Percentiles rank a stretch among this genome's conserved stretches.
Evolutionary conservation across 1,284 basidiomycete genomes (phyloP).

Genomic region (Phellinidium pouzarii): DNA sequence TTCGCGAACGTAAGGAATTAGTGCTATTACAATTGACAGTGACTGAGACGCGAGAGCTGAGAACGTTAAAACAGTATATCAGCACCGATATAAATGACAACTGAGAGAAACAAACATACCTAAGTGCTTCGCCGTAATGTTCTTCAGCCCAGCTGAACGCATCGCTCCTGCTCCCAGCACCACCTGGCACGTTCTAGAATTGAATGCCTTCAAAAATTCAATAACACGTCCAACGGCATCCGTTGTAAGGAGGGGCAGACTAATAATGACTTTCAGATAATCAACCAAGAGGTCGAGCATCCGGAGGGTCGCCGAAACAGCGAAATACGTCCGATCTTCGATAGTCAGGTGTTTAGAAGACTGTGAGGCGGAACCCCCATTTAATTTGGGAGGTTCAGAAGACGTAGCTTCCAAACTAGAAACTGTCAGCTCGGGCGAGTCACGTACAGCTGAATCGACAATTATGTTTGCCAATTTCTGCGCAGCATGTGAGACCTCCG

Average conservation of each 20-base stretch:
- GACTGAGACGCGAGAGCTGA: slow-evolving; percentile 92
- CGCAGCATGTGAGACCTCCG: slow-evolving; percentile 60
- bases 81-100: neutral
- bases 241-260: slow-evolving; percentile 82
- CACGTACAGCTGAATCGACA: slow-evolving; percentile 75
- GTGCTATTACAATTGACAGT: slow-evolving; percentile 88
- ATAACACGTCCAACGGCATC: slow-evolving; percentile 92
- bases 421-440: slow-evolving; percentile 66
- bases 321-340: slow-evolving; percentile 78
- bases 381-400: slow-evolving; percentile 18
- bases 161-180: slow-evolving; percentile 97
- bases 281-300: slow-evolving; percentile 75
- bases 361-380: slow-evolving; percentile 18
- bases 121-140: slow-evolving; percentile 97
- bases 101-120: slow-evolving; percentile 40
- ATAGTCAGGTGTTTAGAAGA: slow-evolving; percentile 70
- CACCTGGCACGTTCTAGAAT: slow-evolving; percentile 97
- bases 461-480: slow-evolving; percentile 73
- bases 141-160: slow-evolving; percentile 94
- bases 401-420: slow-evolving; percentile 22
- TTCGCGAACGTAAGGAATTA: slow-evolving; percentile 95
- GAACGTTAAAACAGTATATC: neutral
- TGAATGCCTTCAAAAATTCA: slow-evolving; percentile 96
- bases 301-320: slow-evolving; percentile 81
- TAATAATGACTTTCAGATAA: slow-evolving; percentile 86